Base-by-base conservation (phyloP, 2,329 filamentous ascomycete genomes). In the Colletotrichum ledebouriae region DNA sequence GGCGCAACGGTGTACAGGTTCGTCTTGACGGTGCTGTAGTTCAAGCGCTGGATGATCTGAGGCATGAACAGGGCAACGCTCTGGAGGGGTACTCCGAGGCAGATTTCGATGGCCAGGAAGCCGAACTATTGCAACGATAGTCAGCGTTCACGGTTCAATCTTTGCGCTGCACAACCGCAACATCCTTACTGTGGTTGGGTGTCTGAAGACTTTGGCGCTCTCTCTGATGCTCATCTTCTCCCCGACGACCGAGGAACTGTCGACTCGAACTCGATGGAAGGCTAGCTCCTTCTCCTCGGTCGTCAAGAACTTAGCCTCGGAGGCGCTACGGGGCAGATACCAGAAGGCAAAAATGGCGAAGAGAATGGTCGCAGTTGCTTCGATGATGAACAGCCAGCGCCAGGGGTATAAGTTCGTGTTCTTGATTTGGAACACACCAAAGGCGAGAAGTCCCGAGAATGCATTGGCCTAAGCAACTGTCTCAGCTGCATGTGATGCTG, bases 1-100 rank as follows among this genome's bases (percentile, higher is more conserved):
- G 93, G 93, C 0, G 92, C 93, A 0, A 95, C 92, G 0, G 92
- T 94, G 79, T 92, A 94, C 0, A 95, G 84, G 73, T 96, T 95
- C 0, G 92, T 94, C 76, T 84, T 85, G 72, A 88, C 79, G 2
- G 82, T 80, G 46, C 78, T 78, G 71, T 82, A 84, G 3, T 82
- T 81, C 1, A 88, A 77, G 4, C 84, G 72, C 7, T 68, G 65
- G 0, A 68, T 53, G 22, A 88, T 88, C 72, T 87, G 85, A 0
- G 86, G 86, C 63, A 88, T 75, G 75, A 87, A 88, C 3, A 87
- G 79, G 2, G 78, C 74, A 15, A 89, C 86, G 4, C 81, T 84
- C 75, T 88, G 86, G 9, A 89, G 77, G 1, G 86, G 86, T 4
- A 89, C 86, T 37, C 87, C 87, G n/a, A 89, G 81, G 71, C 86